Base-by-base conservation (phyloP, 495 filamentous ascomycete species). In the Glonium stellatum region DNA sequence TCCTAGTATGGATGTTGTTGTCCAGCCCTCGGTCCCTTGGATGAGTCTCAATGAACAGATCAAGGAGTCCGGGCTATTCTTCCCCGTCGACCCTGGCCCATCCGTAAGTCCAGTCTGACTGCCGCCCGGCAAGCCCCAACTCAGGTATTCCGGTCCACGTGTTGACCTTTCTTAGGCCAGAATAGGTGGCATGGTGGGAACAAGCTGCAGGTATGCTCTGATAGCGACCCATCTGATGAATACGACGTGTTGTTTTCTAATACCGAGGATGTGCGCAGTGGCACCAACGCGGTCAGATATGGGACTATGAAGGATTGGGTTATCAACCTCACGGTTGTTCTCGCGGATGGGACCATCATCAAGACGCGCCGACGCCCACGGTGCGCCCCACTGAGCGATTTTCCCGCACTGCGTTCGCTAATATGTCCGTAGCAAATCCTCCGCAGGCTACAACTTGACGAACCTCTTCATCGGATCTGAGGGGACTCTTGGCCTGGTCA, bases 261-360 rank as follows among this genome's bases (percentile, higher is more conserved):
- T 6, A 39, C 22, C 46, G 5, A 13, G 23, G 11, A 47, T 50
- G 50, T 47, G 4, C 21, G 22, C 46, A 71, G 66, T 62, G 88
- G 88, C 1, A 92, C 88, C 8, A 91, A 92, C 67, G 88, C 88
- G 4, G 86, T 88, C 22, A 78, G 84, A 59, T 92, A 92, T 67
- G 88, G 88, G 0, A 90, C 88, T 6, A 92, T 92, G 88, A 87
- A 87, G 68, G 88, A 92, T 63, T 91, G 88, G 88, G 87, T 92
- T 25, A 80, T 92, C 60, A 88, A 87, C 63, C 72, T 92, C 44
- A 91, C 88, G 0, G 85, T 90, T 0, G 88, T 91, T 0, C 77
- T 92, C 12, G 86, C 87, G 10, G 88, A 91, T 69, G 88, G 88
- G 3, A 87, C 84, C 0, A 71, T 91, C 44, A 85, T 91, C 70